Base-by-base conservation (phyloP, 2,329 filamentous ascomycete species). In the Calonectria pseudoturangicola region DNA sequence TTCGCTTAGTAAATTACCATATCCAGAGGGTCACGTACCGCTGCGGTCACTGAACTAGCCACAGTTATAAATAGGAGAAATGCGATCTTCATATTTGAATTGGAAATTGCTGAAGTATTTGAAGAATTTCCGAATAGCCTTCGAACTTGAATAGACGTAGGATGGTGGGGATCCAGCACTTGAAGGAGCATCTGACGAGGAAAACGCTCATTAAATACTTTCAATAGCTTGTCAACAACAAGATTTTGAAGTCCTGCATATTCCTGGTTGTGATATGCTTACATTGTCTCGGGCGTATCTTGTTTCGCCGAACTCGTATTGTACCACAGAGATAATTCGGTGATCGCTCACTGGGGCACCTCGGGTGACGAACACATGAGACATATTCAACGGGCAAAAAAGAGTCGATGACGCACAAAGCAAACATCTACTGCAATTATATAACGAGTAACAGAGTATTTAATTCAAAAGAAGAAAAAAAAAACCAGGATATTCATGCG, bases 271-370 rank as follows among this genome's bases (percentile, higher is more conserved):
- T 41, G 54, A 60, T 60, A 2, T 16, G 15, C 13, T 12, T 25
- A 13, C 33, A 25, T 28, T 60, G 54, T 60, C 54, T 60, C 54
- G 33, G 54, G 9, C 33, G 33, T 41, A 60, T 13, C 12, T 28
- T 60, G 33, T 60, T 27, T 60, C n/a, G 54, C 54, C 33, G 54
- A 60, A 36, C 13, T 36, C 36, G 13, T 18, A 41, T 41, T 8
- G 10, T 18, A 21, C 12, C 54, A 60, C 30, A 10, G 36, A n/a
- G 25, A 51, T 8, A 18, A n/a, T 9, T 16, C 27, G 7, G 18
- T 10, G 28, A 28, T 51, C 6, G 16, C 27, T 30, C 27, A 28
- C 7, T 30, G 18, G 15, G 7, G 48, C 3, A 15, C 25, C 28
- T 18, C 16, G 7, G 25, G 13, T 28, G 15, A 18, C n/a, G n/a